Conservation (phyloP, 805 yeast species). For the Spathaspora arborariae region DNA sequence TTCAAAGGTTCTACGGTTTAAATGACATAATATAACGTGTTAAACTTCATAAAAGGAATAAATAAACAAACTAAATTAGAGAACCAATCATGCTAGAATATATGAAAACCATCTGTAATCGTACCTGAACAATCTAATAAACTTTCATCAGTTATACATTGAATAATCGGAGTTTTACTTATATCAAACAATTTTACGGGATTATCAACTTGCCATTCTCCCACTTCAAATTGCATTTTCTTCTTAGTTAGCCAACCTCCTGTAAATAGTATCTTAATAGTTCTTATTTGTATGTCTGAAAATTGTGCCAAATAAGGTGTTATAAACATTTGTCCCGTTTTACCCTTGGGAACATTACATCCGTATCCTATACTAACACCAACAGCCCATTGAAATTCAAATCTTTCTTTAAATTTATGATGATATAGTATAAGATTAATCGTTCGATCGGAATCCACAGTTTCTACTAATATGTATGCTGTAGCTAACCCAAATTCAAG, state of each 20-base stretch:
- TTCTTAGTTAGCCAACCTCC: background rate
- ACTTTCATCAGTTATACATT: constrained; percentile 5
- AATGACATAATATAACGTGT: background rate
- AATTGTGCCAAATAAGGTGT: constrained; percentile 1
- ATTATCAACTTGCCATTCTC: constrained; percentile 3
- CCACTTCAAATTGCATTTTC: background rate
- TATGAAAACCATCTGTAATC: background rate
- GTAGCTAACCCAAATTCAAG: constrained; percentile 2
- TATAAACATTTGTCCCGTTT: constrained; percentile 8
- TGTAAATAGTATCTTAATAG: background rate
- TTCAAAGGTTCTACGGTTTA: background rate
- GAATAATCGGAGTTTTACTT: constrained; percentile 2
- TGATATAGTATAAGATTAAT: constrained; percentile 6
- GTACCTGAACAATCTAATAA: constrained; percentile 6
- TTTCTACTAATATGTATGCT: background rate
- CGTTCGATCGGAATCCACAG: constrained; percentile 5
- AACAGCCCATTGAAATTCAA: constrained; percentile 3
- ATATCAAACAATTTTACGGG: constrained; percentile 3
- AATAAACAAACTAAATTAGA: background rate
- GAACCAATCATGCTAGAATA: constrained; percentile 1
- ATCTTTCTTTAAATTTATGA: constrained; percentile 3
- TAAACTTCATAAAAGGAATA: background rate
- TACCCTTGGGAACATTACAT: constrained; percentile 5
- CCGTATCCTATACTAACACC: constrained; percentile 2
- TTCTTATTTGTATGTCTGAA: background rate